Evolutionary conservation across 2,329 filamentous ascomycete species (phyloP), one percentile per base, ranked within the genome.

Genomic region (Ceratocystis cubensis): DNA sequence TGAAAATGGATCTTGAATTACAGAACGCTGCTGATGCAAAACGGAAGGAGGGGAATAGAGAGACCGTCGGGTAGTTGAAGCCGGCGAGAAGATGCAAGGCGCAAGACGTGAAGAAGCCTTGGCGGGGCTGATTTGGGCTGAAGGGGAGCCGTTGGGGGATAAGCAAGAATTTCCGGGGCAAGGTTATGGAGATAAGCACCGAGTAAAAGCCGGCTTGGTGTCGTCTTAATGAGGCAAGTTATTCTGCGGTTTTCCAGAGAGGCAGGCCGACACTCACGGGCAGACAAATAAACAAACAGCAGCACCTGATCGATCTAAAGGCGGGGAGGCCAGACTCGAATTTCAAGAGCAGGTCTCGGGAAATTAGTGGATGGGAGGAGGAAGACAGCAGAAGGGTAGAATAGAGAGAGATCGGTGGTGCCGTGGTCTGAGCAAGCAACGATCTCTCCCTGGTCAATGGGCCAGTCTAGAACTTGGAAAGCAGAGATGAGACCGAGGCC

Each of bases 381-480:
- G 20, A 15, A 50, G 3, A 50, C 7, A 50, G 22, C 20, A 50
- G 46, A 13, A 22, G 20, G 45, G 15, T 10, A 57, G 20, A 41
- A 56, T n/a, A 56, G 63, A 65, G 63, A 65, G 63, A 65, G 63
- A 57, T 28, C 63, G 63, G 63, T 57, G 63, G 48, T 65, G 48
- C 63, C 50, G 50, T 57, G 50, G 50, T 41, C 41, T 48, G 41
- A 63, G 63, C 48, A 65, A 44, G 50, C 63, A 65, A 65, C 63
- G 63, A 65, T 65, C 63, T 65, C 63, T 65, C 63, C 50, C 63
- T 65, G 63, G 28, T 41, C 63, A 65, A 59, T 46, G 61, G 41
- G 41, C 61, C 61, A 48, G 61, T 59, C 53, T 59, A 17, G 53
- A 30, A 59, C 53, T 59, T 59, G 53, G 44, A 45, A 48, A 33